Evolutionary conservation across 129 eudicot genomes (phyloP), one percentile per base, ranked within the genome.

Genomic region (Oenanthe sinensis): DNA sequence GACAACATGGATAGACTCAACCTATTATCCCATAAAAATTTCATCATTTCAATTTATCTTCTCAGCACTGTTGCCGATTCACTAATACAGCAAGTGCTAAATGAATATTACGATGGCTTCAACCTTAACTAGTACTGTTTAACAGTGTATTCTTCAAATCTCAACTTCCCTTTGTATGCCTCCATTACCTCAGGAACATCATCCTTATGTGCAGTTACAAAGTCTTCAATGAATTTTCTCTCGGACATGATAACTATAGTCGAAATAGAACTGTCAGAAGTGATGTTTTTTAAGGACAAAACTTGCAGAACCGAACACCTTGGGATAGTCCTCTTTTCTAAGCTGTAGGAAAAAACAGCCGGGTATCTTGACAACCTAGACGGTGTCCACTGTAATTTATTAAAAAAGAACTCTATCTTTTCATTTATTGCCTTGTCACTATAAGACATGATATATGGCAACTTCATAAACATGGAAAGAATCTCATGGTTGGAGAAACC

Each of bases 381-480:
- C 7, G 33, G 68, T n/a, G 20, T 19, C 37, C 42, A 79, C 6
- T 30, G 46, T 58, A 79, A 44, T 33, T 68, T 33, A 5, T 79
- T 68, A 37, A 79, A 15, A 16, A 6, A 79, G 14, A 79, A 68
- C n/a, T 20, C 67, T 76, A 69, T 15, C 6, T 30, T 36, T 3
- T 20, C 10, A 30, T 24, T 50, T 11, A 82, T 52, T 43, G 70
- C 52, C 45, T 77, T 70, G 77, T 48, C 74, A 0, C 77, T 75
- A 17, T n/a, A 36, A 26, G 8, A 17, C 81, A 82, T 77, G 22
- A 17, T 37, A 24, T 17, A 4, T 6, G 85, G 81, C 4, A 60
- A 40, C n/a, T 24, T 63, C 71, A 28, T 63, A 0, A 63, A 63
- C 42, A 63, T 63, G n/a, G 6, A 24, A 15, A 19, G n/a, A 42